Conservation (phyloP, 495 filamentous ascomycete species). For the Staphylotrichum longicolle region DNA sequence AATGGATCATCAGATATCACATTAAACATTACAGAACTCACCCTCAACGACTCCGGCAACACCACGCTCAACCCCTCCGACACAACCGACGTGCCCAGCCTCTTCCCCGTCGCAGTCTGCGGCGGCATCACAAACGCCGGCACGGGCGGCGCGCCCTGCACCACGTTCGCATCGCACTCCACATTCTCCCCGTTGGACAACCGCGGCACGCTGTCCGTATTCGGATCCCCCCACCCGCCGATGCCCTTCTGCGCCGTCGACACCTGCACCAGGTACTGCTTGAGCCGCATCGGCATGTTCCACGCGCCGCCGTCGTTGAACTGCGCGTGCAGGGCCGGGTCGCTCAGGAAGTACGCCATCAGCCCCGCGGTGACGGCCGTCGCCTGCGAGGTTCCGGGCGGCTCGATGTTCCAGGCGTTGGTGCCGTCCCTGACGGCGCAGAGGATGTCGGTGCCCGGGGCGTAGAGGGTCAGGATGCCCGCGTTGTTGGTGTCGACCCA, state of each 20-base stretch:
- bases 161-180: background rate
- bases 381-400: background rate
- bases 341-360: constrained; percentile 4
- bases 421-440: background rate
- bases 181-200: background rate
- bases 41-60: background rate
- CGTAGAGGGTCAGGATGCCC: background rate
- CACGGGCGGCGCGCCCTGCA: background rate
- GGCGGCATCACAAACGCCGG: background rate
- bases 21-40: background rate
- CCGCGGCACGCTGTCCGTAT: background rate
- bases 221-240: background rate
- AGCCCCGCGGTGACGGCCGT: background rate
- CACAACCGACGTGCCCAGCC: background rate
- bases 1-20: background rate
- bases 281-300: constrained; percentile 2
- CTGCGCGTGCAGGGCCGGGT: background rate
- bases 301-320: background rate
- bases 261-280: background rate
- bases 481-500: background rate
- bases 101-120: background rate
- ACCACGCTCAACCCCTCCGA: background rate
- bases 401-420: background rate
- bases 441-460: background rate
- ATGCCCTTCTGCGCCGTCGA: constrained; percentile 3